Conservation (phyloP, 768 basidiomycete species). For the Leccinum subtestaceum region DNA sequence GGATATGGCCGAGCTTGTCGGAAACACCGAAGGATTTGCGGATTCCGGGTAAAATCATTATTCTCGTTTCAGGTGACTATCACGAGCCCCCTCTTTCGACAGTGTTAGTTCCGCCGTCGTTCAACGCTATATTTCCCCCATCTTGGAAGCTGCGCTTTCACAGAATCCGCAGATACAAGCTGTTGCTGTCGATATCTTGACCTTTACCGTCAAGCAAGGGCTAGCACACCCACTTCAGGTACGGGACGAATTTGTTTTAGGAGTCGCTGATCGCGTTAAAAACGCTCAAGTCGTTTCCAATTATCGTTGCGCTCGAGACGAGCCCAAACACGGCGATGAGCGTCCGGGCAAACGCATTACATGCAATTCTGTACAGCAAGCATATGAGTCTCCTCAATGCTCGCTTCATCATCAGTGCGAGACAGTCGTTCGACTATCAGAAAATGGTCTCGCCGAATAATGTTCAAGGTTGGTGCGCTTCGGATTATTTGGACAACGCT, state of each 20-base stretch:
- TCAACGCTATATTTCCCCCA: slow-evolving; percentile 84
- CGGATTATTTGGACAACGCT: neutral
- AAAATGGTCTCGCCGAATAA: slow-evolving; percentile 45
- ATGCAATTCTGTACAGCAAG: slow-evolving; percentile 80
- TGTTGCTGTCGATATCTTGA: slow-evolving; percentile 86
- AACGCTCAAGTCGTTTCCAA: slow-evolving; percentile 71
- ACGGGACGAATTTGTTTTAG: slow-evolving; percentile 18
- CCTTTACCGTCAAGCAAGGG: slow-evolving; percentile 92
- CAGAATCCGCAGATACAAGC: slow-evolving; percentile 67
- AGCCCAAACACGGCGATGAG: slow-evolving; percentile 59
- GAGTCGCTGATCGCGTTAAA: neutral
- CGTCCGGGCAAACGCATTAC: slow-evolving; percentile 75
- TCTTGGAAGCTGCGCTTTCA: slow-evolving; percentile 79
- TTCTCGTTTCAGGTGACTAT: neutral
- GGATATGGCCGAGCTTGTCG: slow-evolving; percentile 91
- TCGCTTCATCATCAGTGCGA: slow-evolving; percentile 77
- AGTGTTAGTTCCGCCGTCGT: slow-evolving; percentile 45
- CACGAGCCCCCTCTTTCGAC: neutral
- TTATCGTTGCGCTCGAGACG: slow-evolving; percentile 92
- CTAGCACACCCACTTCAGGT: slow-evolving; percentile 93
- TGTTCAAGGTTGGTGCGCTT: slow-evolving; percentile 49
- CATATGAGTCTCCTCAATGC: slow-evolving; percentile 88
- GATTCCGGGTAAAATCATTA: slow-evolving; percentile 79
- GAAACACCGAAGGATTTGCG: slow-evolving; percentile 92
- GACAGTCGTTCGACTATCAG: slow-evolving; percentile 83